Base-by-base conservation (phyloP, 108 stramenopile genomes). In the Stephanodiscus triporus region DNA sequence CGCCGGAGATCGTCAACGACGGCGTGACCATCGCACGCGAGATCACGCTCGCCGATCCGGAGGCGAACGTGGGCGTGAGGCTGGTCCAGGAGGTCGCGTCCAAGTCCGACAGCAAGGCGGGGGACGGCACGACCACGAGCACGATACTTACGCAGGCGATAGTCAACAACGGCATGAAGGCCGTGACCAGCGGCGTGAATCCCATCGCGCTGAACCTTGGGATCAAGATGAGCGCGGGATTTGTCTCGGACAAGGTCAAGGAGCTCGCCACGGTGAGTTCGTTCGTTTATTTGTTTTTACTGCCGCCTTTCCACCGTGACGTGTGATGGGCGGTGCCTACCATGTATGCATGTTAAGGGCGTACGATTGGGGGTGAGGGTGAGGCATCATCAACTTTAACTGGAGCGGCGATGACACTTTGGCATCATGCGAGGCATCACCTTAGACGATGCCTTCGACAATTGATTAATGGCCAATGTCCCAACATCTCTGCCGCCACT, bases 121-220 rank as follows among this genome's bases (percentile, higher is more conserved):
- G 98, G 60, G 98, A 98, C 83, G 98, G 98, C 54, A 98, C 98
- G 49, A 98, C 98, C 24, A 98, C 98, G 10, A 93, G 94, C 49
- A 96, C 98, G 3, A 92, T 98, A 62, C 91, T 98, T 89, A 96
- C 98, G 6, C 96, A 98, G 76, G 97, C 94, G 49, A 93, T 98
- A 62, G 92, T 96, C 43, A 97, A 98, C 87, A 85, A 95, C 55
- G 98, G 98, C 49, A 96, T 97, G 86, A 80, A 92, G 29, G 86
- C 91, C 47, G 97, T 98, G 22, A 94, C 96, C 16, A 61, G 91
- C 11, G 98, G 98, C 10, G 83, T 91, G 50, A 98, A 97, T 78
- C 98, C 98, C 10, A 96, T 98, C 40, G 95, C 94, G 27, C 71
- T 98, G 24, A 93, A 97, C 63, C 59, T 76, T 38, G 98, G 98